These are phyloP conservation scores for Epichloe hybrida DNA, from an alignment of 2,329 filamentous ascomycete species.

Conservation along the genomic window DNA sequence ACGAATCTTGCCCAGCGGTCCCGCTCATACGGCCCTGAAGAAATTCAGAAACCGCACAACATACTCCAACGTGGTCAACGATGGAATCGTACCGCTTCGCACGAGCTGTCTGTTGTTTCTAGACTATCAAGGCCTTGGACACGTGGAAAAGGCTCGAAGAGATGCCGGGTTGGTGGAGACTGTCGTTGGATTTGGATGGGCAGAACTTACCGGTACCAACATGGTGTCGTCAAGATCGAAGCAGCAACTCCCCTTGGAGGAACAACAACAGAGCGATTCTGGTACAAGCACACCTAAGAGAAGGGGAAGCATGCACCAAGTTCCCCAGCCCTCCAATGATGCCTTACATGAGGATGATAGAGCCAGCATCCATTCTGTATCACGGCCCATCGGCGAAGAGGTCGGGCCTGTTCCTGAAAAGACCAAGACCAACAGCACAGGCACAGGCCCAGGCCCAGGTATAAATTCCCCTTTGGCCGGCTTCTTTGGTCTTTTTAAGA, in stretches of 20 bases:
- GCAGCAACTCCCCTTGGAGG: conserved; percentile 26
- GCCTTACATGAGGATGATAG: conserved; percentile 55
- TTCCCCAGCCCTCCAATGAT: conserved; percentile 56
- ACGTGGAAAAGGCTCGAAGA: conserved; percentile 85
- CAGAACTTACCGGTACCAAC: conserved; percentile 70
- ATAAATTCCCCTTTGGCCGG: conserved; percentile 35
- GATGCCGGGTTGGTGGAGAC: conserved; percentile 89
- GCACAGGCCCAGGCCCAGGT: conserved; percentile 13
- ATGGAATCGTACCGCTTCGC: conserved; percentile 86
- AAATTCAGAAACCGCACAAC: conserved; percentile 85
- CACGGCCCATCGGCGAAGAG: conserved; percentile 16
- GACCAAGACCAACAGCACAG: conserved; percentile 2
- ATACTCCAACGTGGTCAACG: conserved; percentile 95
- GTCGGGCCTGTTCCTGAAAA: conserved; percentile 16
- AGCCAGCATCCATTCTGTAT: conserved; percentile 37
- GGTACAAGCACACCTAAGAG: conserved; percentile 21
- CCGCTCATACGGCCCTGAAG: conserved; percentile 73
- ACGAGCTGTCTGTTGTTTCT: conserved; percentile 95
- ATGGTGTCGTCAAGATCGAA: conserved; percentile 31
- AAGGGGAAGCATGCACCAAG: conserved; percentile 33
- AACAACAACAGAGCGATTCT: conserved; percentile 15
- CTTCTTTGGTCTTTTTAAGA: conserved; percentile 64
- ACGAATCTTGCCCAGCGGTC: conserved; percentile 79
- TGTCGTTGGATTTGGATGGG: conserved; percentile 87
- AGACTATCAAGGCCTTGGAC: conserved; percentile 87